These are phyloP conservation scores for Phytophthora litchii DNA, from an alignment of 352 stramenopile species.

Conservation along the genomic window DNA sequence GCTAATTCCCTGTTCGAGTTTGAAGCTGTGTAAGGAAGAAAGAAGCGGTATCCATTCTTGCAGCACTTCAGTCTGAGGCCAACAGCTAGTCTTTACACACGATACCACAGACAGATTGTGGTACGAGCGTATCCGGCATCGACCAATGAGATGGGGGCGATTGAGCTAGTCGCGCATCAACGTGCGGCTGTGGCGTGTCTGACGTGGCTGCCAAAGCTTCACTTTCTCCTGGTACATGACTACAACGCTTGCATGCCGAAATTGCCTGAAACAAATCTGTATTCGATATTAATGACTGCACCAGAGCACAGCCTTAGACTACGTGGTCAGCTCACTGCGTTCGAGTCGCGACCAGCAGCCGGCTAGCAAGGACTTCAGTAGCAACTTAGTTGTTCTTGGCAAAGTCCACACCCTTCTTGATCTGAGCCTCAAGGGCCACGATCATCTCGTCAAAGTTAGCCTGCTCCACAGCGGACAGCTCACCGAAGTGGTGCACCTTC, in stretches of 20 bases:
- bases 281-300: constrained; percentile 29
- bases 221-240: no score
- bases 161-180: constrained; percentile 13
- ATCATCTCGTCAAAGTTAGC: constrained; percentile 92
- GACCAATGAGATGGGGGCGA: background rate
- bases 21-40: no score
- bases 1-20: no score
- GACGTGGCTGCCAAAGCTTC: constrained; percentile 10
- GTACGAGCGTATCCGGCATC: background rate
- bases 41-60: background rate
- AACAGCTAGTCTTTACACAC: background rate
- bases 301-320: constrained; percentile 12
- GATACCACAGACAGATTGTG: background rate
- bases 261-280: constrained; percentile 21
- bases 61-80: background rate
- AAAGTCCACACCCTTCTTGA: constrained; percentile 89
- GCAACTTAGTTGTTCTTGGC: constrained; percentile 66
- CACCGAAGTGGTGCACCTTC: constrained; percentile 93
- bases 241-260: no score
- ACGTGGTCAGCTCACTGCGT: constrained; percentile 20
- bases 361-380: no score
- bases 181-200: constrained; percentile 14
- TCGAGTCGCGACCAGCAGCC: constrained; percentile 10
- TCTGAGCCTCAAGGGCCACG: constrained; percentile 84
- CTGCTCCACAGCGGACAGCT: constrained; percentile 83